Percentiles rank a stretch among this genome's conserved stretches.
Conservation (phyloP, 129 eudicot species). For the Glebionis coronaria region DNA sequence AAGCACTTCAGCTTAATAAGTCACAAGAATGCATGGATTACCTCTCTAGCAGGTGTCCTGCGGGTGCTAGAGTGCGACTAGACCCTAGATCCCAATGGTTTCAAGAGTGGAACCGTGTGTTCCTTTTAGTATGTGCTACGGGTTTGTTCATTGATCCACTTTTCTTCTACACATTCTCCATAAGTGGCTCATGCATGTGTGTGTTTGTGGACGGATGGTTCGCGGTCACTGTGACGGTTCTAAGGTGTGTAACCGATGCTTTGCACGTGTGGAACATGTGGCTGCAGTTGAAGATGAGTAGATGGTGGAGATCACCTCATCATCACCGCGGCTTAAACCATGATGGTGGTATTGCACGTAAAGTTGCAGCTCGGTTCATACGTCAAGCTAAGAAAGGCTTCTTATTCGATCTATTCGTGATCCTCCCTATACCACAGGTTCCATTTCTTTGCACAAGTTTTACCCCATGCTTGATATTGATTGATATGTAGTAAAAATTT, state of each 20-base stretch:
- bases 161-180: conserved; percentile 76
- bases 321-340: conserved; percentile 25
- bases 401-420: conserved; percentile 80
- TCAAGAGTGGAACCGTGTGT: conserved; percentile 88
- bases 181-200: conserved; percentile 78
- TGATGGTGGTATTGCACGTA: conserved; percentile 23
- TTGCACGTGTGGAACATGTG: conserved; percentile 93
- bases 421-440: conserved; percentile 94
- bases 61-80: conserved; percentile 26
- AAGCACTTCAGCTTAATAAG: too few relatives aligned
- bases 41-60: conserved; percentile 17
- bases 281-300: conserved; percentile 69
- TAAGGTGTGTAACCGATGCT: conserved; percentile 73
- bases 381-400: conserved; percentile 57
- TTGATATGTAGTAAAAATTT: too few relatives aligned
- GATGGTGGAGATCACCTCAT: conserved; percentile 23
- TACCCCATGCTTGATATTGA: too few relatives aligned
- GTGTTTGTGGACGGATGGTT: conserved; percentile 95
- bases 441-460: neutral
- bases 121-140: conserved; percentile 72
- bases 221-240: conserved; percentile 75
- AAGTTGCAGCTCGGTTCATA: conserved; percentile 44
- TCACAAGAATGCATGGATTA: conserved; percentile 4
- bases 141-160: conserved; percentile 94
- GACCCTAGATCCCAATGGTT: conserved; percentile 79